A percentile compares a stretch with the other conserved stretches of the same genome.
phyloP scores from a whole-genome alignment of 1,284 basidiomycete genomes.

The Sporisorium graminicola region DNA sequence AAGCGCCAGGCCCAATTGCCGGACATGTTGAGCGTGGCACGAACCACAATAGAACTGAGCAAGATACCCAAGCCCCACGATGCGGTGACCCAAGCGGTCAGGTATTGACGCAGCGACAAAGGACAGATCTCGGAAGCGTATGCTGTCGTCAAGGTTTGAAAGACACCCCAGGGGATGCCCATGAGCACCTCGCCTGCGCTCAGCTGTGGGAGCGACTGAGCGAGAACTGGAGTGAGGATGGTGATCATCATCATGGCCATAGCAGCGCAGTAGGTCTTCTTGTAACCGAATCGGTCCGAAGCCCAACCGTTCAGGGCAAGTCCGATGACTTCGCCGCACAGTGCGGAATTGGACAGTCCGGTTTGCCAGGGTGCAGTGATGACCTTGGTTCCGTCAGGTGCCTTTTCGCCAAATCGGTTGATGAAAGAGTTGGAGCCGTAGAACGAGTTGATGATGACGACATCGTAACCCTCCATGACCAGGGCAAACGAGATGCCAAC shows the following conservation, averaged over 20 bases:
- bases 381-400: constrained; percentile 15
- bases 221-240: constrained; percentile 70
- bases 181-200: constrained; percentile 69
- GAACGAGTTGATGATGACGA: constrained; percentile 66
- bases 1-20: constrained; percentile 69
- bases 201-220: constrained; percentile 68
- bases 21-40: constrained; percentile 63
- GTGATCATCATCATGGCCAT: constrained; percentile 66
- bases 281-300: constrained; percentile 39
- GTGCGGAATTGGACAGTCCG: constrained; percentile 56
- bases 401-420: constrained; percentile 58
- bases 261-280: constrained; percentile 60
- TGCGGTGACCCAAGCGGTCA: constrained; percentile 72
- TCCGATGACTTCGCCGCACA: constrained; percentile 43
- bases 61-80: constrained; percentile 71
- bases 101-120: constrained; percentile 71
- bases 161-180: constrained; percentile 71
- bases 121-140: constrained; percentile 73
- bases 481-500: constrained; percentile 71
- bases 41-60: constrained; percentile 71
- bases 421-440: constrained; percentile 53
- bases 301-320: constrained; percentile 26
- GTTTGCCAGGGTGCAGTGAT: constrained; percentile 72
- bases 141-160: constrained; percentile 71
- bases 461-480: constrained; percentile 72